Percentiles rank a stretch among this genome's conserved stretches.
phyloP scores from a whole-genome alignment of 2,329 filamentous ascomycete species.

The Alternaria novae-zelandiae region DNA sequence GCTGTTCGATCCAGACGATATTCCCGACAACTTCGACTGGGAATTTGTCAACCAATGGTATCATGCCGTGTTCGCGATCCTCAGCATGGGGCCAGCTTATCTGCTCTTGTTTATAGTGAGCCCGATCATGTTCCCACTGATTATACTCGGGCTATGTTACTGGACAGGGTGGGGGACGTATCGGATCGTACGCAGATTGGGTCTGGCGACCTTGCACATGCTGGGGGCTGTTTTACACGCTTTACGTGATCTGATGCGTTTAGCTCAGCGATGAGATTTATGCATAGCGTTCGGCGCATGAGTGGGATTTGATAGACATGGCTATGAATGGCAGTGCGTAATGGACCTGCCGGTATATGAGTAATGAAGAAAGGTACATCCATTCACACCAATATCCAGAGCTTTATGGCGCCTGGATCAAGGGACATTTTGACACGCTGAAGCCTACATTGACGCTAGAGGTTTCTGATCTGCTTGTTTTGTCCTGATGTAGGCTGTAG shows the following conservation, averaged over 20 bases:
- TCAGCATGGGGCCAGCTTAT: conserved; percentile 7
- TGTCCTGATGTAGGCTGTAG: neutral
- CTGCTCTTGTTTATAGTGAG: neutral
- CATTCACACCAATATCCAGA: neutral
- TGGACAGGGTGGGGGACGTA: neutral
- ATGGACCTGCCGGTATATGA: neutral
- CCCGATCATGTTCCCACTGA: neutral
- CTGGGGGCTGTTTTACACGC: neutral
- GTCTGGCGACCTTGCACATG: neutral
- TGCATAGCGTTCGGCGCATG: conserved; percentile 4
- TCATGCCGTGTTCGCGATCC: neutral
- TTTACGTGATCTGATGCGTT: neutral
- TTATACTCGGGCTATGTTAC: neutral
- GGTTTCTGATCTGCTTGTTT: neutral
- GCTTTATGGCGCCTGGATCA: neutral
- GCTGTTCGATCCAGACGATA: neutral
- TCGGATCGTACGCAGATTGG: neutral
- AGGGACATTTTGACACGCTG: neutral
- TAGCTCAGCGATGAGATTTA: neutral
- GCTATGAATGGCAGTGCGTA: neutral
- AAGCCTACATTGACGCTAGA: neutral
- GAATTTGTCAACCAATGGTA: neutral
- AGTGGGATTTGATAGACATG: neutral
- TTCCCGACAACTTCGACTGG: neutral
- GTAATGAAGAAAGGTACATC: neutral